Percentiles rank a stretch among this genome's conserved stretches.
phyloP scores from a whole-genome alignment of 306 rosid species.

The Fragaria ananassa region DNA sequence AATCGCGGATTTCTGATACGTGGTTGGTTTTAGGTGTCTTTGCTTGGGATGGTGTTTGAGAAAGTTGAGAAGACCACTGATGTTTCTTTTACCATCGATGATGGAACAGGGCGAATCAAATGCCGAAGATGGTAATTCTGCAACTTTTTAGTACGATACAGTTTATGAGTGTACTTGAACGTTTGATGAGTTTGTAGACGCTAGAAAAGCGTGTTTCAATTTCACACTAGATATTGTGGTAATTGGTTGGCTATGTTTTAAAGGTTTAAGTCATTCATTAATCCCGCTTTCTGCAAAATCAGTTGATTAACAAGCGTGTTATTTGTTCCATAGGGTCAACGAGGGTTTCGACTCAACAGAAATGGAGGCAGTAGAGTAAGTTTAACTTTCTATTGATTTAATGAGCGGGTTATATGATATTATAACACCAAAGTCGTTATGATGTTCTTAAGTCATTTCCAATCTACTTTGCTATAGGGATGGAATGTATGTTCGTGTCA shows the following conservation, averaged over 20 bases:
- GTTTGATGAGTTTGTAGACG: conserved; percentile 4
- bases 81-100: conserved; percentile 60
- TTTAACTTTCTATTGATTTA: conserved; percentile 9
- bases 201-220: background rate
- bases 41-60: conserved; percentile 67
- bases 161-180: background rate
- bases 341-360: conserved; percentile 66
- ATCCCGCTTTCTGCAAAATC: background rate
- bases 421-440: background rate
- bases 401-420: background rate
- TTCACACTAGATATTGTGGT: background rate
- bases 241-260: background rate
- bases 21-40: conserved; percentile 37
- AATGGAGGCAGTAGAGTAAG: conserved; percentile 76
- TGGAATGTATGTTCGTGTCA: conserved; percentile 64
- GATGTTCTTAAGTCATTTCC: background rate
- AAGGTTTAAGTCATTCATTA: background rate
- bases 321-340: conserved; percentile 55
- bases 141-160: background rate
- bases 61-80: conserved; percentile 74
- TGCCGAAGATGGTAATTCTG: conserved; percentile 83
- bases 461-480: conserved; percentile 34
- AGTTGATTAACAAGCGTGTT: conserved; percentile 9
- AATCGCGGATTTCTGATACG: background rate
- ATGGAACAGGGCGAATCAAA: conserved; percentile 81